Evolutionary conservation across 306 rosid genomes (phyloP).

Genomic region (Lotus japonicus): DNA sequence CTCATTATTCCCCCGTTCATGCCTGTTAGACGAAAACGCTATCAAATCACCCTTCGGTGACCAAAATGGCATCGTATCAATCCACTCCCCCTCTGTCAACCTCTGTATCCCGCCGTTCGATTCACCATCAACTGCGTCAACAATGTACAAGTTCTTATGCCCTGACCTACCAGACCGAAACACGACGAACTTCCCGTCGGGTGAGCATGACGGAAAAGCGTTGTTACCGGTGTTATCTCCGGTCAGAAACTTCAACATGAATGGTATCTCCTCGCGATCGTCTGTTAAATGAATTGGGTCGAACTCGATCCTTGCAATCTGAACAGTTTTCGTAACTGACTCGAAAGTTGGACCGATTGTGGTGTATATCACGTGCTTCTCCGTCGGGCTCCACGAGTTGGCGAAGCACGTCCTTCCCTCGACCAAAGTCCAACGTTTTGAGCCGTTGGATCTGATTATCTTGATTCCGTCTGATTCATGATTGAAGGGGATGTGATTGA

Average conservation of each 20-base stretch:
- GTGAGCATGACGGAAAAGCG: constrained; percentile 71
- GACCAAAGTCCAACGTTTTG: constrained; percentile 51
- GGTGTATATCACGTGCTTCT: constrained; percentile 54
- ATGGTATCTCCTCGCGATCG: constrained; percentile 28
- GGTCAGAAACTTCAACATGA: constrained; percentile 39
- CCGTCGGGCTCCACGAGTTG: constrained; percentile 62
- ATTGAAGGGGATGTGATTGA: constrained; percentile 15
- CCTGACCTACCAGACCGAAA: constrained; percentile 74
- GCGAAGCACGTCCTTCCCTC: constrained; percentile 43
- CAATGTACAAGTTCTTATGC: constrained; percentile 59
- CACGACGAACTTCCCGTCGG: constrained; percentile 59
- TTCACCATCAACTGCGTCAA: constrained; percentile 62
- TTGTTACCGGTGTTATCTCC: constrained; percentile 54
- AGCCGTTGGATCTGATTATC: constrained; percentile 51
- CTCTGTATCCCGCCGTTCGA: constrained; percentile 32
- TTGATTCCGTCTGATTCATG: constrained; percentile 26
- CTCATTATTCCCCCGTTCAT: constrained; percentile 29
- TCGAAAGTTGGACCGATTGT: constrained; percentile 62
- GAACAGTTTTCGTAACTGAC: constrained; percentile 44
- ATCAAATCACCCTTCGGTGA: constrained; percentile 72
- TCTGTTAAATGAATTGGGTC: constrained; percentile 21
- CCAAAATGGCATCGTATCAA: constrained; percentile 86
- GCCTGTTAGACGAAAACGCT: constrained; percentile 72
- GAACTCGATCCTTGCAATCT: constrained; percentile 55
- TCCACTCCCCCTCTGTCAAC: constrained; percentile 63